Evolutionary conservation across 495 filamentous ascomycete genomes (phyloP).

Genomic region (Penicillium longicatenatum): DNA sequence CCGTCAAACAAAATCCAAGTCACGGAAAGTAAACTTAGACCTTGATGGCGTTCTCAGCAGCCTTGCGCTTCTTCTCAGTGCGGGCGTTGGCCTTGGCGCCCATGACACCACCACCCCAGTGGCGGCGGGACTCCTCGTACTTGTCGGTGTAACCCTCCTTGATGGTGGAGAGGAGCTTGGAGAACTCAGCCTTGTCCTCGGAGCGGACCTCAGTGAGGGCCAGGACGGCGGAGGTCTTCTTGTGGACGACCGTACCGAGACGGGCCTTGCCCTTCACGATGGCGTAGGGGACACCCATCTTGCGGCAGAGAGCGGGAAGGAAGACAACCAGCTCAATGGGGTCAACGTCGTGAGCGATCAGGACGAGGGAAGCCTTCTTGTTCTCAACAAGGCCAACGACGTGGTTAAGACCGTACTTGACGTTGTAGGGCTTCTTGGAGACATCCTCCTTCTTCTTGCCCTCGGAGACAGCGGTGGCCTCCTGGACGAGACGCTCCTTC

Average conservation of each 20-base stretch:
- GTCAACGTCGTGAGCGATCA: slow-evolving; percentile 99
- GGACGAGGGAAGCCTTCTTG: slow-evolving; percentile 97
- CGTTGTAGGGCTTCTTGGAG: slow-evolving; percentile 98
- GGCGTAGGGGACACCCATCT: slow-evolving; percentile 99
- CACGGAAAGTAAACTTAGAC: slow-evolving; percentile 62
- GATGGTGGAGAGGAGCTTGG: slow-evolving; percentile 92
- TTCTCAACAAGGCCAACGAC: slow-evolving; percentile 99
- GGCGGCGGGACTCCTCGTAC: slow-evolving; percentile 86
- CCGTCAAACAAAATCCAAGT: slow-evolving; percentile 31
- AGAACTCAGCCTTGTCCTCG: slow-evolving; percentile 96
- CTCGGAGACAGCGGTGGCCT: slow-evolving; percentile 94
- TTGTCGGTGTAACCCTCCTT: slow-evolving; percentile 98
- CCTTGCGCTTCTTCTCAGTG: slow-evolving; percentile 96
- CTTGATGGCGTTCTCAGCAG: slow-evolving; percentile 89
- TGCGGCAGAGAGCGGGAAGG: slow-evolving; percentile 97
- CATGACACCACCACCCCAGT: slow-evolving; percentile 99
- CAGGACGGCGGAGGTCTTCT: slow-evolving; percentile 98
- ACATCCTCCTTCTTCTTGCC: slow-evolving; percentile 99
- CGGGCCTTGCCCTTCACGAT: slow-evolving; percentile 99
- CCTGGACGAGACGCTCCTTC: slow-evolving; percentile 98
- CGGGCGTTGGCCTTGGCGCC: slow-evolving; percentile 92
- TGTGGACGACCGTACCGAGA: slow-evolving; percentile 98
- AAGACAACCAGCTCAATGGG: slow-evolving; percentile 99
- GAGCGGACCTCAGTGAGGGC: slow-evolving; percentile 93
- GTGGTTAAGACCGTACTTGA: slow-evolving; percentile 99